Evolutionary conservation across 305 asterid species (phyloP), one percentile per base, ranked within the genome.

Genomic region (Fraxinus latifolia): DNA sequence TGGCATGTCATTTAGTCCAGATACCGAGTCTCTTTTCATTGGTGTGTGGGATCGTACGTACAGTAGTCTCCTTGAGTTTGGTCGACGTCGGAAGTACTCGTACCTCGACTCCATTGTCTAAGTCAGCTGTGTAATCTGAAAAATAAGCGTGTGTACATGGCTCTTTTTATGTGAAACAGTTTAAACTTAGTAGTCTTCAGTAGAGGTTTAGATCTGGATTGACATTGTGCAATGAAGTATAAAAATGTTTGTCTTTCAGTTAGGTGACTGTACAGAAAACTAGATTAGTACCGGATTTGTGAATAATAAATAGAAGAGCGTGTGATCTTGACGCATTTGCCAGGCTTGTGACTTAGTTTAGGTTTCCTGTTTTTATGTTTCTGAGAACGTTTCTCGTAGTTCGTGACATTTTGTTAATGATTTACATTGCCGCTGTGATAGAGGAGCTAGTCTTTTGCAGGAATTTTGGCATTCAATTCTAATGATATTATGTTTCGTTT

Each of bases 31-130:
- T 42, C 95, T 94, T 67, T 94, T 89, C 70, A 74, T 93, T 14
- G 97, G 98, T 37, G 91, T 93, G 67, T 91, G 92, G 94, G 95
- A 93, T 80, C 92, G 92, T 11, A 91, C 93, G 0, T 92, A 85
- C 9, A 92, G 93, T 34, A 92, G 97, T 87, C 93, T 94, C 34
- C 90, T 93, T 0, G 94, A 94, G 90, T 91, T 82, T 77, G 88
- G 91, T 17, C 85, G 97, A 58, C 81, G 86, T 27, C 87, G 87
- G 85, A 85, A 93, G 44, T 89, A 91, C 84, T 89, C 95, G 0
- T 90, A 93, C 84, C 90, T 93, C 14, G 97, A 94, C 74, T 53
- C 85, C 50, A 44, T 90, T 27, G 7, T 89, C 80, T 92, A 83
- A 89, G 79, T 19, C 53, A 23, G 80, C 42, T 32, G 67, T 39